Base-by-base conservation (phyloP, 768 basidiomycete species). In the Infundibulicybe gibba region DNA sequence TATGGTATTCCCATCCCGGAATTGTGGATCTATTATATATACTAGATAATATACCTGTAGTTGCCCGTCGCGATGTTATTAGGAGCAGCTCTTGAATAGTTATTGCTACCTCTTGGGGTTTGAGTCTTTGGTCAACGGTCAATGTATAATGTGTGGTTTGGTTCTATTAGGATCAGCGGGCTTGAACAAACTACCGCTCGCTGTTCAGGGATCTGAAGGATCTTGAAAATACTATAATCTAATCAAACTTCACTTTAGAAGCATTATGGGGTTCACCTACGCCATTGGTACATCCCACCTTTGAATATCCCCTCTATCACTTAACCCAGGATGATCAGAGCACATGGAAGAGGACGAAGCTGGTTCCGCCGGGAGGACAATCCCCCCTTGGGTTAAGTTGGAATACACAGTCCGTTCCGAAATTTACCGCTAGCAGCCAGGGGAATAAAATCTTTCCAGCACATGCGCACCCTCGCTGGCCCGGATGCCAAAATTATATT, bases 331-430 rank as follows among this genome's bases (percentile, higher is more conserved):
- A 16, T 48, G 14, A 44, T 14, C 58, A 91, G 93, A 94, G 54
- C 92, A 94, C 60, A 93, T 97, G 87, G 94, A 97, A 61, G 91
- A 94, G 42, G 94, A 97, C 61, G 94, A 94, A 49, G 72, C 78
- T 25, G 8, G 25, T 25, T 25, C 25, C 12, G 78, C 77, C 0
- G 71, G 81, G 1, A 80, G 77, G 54, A 74, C 86, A 3, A 77
- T 91, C 35, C 89, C 89, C 16, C 81, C 80, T 12, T 98, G 95
- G 95, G 94, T 97, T 30, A 80, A 87, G 55, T 79, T 97, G 40
- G 95, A 97, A 74, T 97, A 94, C 61, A 75, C 76, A 57, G 91
- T 89, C 48, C 50, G 77, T 69, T 21, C 17, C 42, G 32, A 44
- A 41, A 32, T n/a, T 21, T 12, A 32, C 31, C 25, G 21, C 21